phyloP scores from a whole-genome alignment of 805 yeast genomes.

The Hanseniaspora lachancei region DNA sequence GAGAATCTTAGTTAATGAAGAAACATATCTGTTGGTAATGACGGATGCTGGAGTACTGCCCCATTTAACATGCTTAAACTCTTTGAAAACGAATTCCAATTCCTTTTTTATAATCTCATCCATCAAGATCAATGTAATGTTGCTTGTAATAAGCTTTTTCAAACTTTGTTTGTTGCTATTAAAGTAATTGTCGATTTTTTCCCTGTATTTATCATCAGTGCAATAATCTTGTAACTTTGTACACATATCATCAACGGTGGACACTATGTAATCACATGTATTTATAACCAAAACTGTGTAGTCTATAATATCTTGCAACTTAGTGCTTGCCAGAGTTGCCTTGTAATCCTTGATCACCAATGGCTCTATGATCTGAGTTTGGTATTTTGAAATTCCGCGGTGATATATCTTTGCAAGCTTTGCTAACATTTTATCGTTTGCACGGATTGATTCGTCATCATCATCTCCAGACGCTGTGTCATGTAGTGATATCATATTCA shows the following conservation, averaged over 20 bases:
- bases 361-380: slow-evolving; percentile 37
- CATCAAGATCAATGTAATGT: slow-evolving; percentile 32
- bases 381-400: slow-evolving; percentile 51
- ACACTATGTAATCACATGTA: slow-evolving; percentile 79
- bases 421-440: slow-evolving; percentile 24
- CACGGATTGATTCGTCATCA: slow-evolving; percentile 29
- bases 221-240: slow-evolving; percentile 39
- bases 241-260: slow-evolving; percentile 65
- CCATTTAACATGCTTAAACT: slow-evolving; percentile 71
- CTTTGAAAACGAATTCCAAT: slow-evolving; percentile 65
- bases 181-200: slow-evolving; percentile 39
- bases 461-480: slow-evolving; percentile 23
- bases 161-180: slow-evolving; percentile 46
- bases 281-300: slow-evolving; percentile 62
- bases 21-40: slow-evolving; percentile 54
- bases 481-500: slow-evolving; percentile 32
- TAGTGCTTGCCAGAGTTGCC: slow-evolving; percentile 33
- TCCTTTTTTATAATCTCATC: slow-evolving; percentile 44
- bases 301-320: slow-evolving; percentile 26
- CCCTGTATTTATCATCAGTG: slow-evolving; percentile 25
- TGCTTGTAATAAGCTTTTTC: slow-evolving; percentile 1
- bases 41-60: slow-evolving; percentile 46
- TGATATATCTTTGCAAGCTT: slow-evolving; percentile 49
- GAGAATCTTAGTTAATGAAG: slow-evolving; percentile 40
- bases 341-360: slow-evolving; percentile 36